Evolutionary conservation across 306 rosid species (phyloP).

Genomic region (Cicer judaicum): DNA sequence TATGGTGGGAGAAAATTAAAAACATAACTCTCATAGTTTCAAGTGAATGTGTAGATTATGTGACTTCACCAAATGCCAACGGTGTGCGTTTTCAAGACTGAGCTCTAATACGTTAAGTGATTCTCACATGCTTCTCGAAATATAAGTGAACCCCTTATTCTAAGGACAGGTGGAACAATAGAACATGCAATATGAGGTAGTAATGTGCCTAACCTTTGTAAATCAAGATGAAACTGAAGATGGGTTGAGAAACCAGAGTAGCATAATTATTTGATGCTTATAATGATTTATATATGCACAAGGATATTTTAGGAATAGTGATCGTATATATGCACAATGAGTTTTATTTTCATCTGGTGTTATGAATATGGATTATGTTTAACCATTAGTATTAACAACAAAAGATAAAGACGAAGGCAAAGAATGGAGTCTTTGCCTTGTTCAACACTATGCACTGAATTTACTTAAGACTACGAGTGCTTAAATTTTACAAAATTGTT

Average conservation of each 20-base stretch:
- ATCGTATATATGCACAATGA: no score
- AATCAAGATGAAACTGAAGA: slow-evolving; percentile 28
- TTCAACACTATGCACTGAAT: slow-evolving; percentile 20
- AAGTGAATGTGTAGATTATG: slow-evolving; percentile 19
- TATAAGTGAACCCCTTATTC: slow-evolving; percentile 1
- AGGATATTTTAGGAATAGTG: slow-evolving; percentile 15
- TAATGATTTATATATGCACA: not conserved
- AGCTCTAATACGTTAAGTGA: slow-evolving; percentile 5
- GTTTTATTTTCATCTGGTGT: no score
- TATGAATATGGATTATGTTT: no score
- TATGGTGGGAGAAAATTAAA: slow-evolving; percentile 1
- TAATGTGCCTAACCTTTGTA: slow-evolving; percentile 25
- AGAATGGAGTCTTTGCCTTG: not conserved
- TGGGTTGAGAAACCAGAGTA: slow-evolving; percentile 9
- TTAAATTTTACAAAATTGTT: slow-evolving; percentile 1
- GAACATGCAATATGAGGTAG: slow-evolving; percentile 21
- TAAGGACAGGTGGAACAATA: slow-evolving; percentile 3
- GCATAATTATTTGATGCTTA: slow-evolving; percentile 13
- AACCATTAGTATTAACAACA: not conserved
- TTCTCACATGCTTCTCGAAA: not conserved
- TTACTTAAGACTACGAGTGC: not conserved
- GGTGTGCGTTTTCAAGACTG: slow-evolving; percentile 5
- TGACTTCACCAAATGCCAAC: not conserved
- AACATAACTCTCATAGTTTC: slow-evolving; percentile 21
- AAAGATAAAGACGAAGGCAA: slow-evolving; percentile 15